Evolutionary conservation across 768 basidiomycete genomes (phyloP).

Genomic region (Leucogyrophana mollusca): DNA sequence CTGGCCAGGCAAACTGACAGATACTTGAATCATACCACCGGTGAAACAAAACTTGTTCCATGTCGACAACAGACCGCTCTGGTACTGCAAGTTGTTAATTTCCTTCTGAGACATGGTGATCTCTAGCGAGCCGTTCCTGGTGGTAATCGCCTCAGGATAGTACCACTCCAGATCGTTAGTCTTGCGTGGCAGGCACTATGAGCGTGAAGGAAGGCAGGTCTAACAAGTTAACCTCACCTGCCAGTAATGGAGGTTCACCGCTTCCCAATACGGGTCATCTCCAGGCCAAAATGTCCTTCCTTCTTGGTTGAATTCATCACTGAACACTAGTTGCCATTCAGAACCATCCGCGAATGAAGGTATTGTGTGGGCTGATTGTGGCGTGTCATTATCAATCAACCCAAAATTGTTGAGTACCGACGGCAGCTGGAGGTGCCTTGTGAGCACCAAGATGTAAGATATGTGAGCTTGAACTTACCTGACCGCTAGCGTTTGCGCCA

Average conservation of each 20-base stretch:
- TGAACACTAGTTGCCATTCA: conserved; percentile 70
- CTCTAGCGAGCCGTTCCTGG: conserved; percentile 68
- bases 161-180: conserved; percentile 88
- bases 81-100: conserved; percentile 72
- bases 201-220: not conserved
- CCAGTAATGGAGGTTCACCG: conserved; percentile 81
- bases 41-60: conserved; percentile 97
- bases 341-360: conserved; percentile 52
- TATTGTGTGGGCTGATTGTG: conserved; percentile 52
- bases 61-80: conserved; percentile 65
- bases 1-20: conserved; percentile 70
- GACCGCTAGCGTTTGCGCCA: conserved; percentile 74
- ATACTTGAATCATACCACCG: conserved; percentile 73
- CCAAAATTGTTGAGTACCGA: conserved; percentile 61
- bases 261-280: conserved; percentile 91
- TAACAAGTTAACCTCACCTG: conserved; percentile 31
- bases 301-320: conserved; percentile 83
- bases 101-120: conserved; percentile 67
- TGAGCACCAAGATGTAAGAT: conserved; percentile 1
- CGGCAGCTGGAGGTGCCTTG: conserved; percentile 43
- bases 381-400: conserved; percentile 78
- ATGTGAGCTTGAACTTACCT: conserved; percentile 37
- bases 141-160: conserved; percentile 76
- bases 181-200: conserved; percentile 26
- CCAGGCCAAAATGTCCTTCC: conserved; percentile 77